Base-by-base conservation (phyloP, 768 basidiomycete species). In the Hericium erinaceus region DNA sequence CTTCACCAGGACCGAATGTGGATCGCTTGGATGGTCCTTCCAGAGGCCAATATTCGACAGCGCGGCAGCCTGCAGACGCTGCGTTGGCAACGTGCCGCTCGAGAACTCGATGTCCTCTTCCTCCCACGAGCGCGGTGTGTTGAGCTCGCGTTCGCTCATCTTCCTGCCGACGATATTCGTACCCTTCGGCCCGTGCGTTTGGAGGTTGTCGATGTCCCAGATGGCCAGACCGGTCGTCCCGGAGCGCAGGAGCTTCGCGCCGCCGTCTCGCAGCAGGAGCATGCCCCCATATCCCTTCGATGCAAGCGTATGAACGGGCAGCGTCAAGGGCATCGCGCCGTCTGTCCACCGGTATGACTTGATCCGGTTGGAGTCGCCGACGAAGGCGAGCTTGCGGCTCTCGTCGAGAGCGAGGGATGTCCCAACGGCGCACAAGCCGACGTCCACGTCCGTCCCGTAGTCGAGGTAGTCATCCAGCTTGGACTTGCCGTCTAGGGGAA, bases 271-370 rank as follows among this genome's bases (percentile, higher is more conserved):
- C 8, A 75, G 40, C 1, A 65, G 60, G 10, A 77, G 53, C 1
- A 74, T 72, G 1, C 75, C 74, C 2, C 49, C 26, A 50, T 57
- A 67, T 2, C 54, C 56, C 18, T 56, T 28, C 6, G 66, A 58
- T 7, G 58, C 40, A 53, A 77, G 59, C 0, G 73, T 75, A 52
- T 77, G 76, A 0, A 67, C 64, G 2, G 68, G 66, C 2, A 64
- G 52, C 20, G 55, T 52, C 6, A 58, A 52, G 6, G 41, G 38
- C 9, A 52, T 54, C 10, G 37, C 24, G 1, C 50, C 54, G 0
- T 61, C 52, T 2, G 51, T 65, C 67, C 72, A 75, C 3, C 59
- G 58, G 59, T 70, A 79, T 0, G 74, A 73, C 57, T 76, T 77
- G 58, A 77, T 58, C 13, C 73, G 61, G 15, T 64, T 58, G 10